Evolutionary conservation across 2,329 filamentous ascomycete genomes (phyloP).

Genomic region (Fusarium penzigii): DNA sequence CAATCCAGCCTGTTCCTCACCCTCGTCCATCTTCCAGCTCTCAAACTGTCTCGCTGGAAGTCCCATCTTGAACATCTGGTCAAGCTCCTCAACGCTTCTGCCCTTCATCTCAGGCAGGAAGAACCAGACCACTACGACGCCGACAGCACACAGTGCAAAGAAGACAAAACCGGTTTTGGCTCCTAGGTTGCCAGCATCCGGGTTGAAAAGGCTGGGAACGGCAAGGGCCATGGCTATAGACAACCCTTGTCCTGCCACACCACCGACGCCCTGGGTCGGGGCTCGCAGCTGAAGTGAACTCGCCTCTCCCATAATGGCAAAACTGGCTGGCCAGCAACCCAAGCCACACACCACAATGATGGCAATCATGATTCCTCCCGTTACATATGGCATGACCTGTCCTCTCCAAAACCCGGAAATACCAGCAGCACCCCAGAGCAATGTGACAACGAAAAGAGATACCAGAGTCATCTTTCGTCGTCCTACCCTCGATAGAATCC

Average conservation of each 20-base stretch:
- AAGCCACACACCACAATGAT: slow-evolving; percentile 41
- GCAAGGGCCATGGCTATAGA: slow-evolving; percentile 31
- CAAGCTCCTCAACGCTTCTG: slow-evolving; percentile 22
- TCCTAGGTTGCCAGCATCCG: slow-evolving; percentile 36
- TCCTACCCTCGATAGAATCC: slow-evolving; percentile 43
- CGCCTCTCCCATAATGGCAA: slow-evolving; percentile 38
- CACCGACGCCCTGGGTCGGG: slow-evolving; percentile 39
- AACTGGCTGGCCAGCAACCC: slow-evolving; percentile 44
- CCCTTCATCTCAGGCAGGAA: slow-evolving; percentile 27
- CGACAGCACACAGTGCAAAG: slow-evolving; percentile 29
- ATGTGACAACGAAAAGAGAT: slow-evolving; percentile 32
- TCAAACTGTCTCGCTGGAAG: slow-evolving; percentile 18
- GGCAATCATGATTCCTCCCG: slow-evolving; percentile 38
- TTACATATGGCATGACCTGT: slow-evolving; percentile 1
- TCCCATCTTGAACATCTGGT: slow-evolving; percentile 22
- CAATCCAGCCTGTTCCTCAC: slow-evolving; percentile 10
- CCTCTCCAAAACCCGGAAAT: slow-evolving; percentile 20
- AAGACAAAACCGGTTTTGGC: slow-evolving; percentile 45
- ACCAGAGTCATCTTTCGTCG: slow-evolving; percentile 41
- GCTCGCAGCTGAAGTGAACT: slow-evolving; percentile 25
- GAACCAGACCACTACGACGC: slow-evolving; percentile 23
- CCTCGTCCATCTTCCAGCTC: slow-evolving; percentile 3
- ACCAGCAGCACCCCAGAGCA: slow-evolving; percentile 46
- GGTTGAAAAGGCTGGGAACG: slow-evolving; percentile 32
- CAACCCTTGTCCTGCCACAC: slow-evolving; percentile 39